Evolutionary conservation across 2,329 filamentous ascomycete species (phyloP).

Genomic region (Penicillium sp.): DNA sequence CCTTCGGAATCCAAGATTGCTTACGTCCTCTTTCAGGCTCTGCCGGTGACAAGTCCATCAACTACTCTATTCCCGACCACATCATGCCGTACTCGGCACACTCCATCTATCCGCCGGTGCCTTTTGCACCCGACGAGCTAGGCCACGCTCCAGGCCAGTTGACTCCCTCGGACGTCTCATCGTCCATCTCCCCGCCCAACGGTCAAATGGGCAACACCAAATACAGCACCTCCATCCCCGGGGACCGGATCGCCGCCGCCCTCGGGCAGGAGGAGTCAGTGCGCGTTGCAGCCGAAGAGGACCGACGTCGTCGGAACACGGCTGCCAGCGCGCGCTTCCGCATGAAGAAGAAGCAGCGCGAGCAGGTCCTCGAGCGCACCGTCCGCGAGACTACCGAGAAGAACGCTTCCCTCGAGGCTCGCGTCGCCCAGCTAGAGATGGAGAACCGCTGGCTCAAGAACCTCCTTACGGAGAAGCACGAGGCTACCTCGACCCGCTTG

Average conservation of each 20-base stretch:
- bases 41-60: conserved; percentile 37
- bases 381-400: conserved; percentile 83
- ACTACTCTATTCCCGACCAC: conserved; percentile 40
- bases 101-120: conserved; percentile 39
- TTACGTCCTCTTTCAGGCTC: conserved; percentile 25
- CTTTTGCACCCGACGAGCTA: conserved; percentile 39
- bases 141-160: conserved; percentile 35
- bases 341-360: conserved; percentile 93
- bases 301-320: conserved; percentile 85
- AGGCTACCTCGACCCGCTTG: conserved; percentile 23
- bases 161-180: conserved; percentile 44
- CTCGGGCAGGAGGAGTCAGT: conserved; percentile 67
- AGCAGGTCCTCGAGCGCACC: conserved; percentile 76
- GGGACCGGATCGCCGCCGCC: conserved; percentile 44
- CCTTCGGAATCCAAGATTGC: conserved; percentile 14
- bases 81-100: conserved; percentile 40
- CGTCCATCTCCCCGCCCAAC: conserved; percentile 43
- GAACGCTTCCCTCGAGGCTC: conserved; percentile 67
- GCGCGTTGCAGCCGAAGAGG: conserved; percentile 75
- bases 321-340: conserved; percentile 85
- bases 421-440: conserved; percentile 73
- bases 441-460: conserved; percentile 82
- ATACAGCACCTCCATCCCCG: conserved; percentile 40
- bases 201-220: conserved; percentile 41
- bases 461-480: conserved; percentile 77